These are phyloP conservation scores for Yarrowia keelungensis DNA, from an alignment of 805 yeast species.

Conservation along the genomic window DNA sequence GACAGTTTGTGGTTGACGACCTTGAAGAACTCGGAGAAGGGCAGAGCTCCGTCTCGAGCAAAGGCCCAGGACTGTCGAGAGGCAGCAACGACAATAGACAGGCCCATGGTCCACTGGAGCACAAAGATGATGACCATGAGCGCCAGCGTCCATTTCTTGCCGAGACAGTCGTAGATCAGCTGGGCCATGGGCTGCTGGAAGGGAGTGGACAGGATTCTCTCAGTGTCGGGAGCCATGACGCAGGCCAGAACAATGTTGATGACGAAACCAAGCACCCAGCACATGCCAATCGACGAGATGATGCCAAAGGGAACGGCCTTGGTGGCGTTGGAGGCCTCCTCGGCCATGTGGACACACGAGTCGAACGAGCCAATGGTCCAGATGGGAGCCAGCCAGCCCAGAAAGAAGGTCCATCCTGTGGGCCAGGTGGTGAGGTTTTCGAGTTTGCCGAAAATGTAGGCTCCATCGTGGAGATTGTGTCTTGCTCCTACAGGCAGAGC, in stretches of 20 bases:
- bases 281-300: slow-evolving; percentile 60
- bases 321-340: slow-evolving; percentile 69
- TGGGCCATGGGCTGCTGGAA: slow-evolving; percentile 73
- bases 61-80: slow-evolving; percentile 79
- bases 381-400: slow-evolving; percentile 68
- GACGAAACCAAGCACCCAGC: slow-evolving; percentile 66
- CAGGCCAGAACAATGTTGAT: slow-evolving; percentile 62
- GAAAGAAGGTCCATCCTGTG: slow-evolving; percentile 62
- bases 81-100: slow-evolving; percentile 65
- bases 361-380: slow-evolving; percentile 82
- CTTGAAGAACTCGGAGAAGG: slow-evolving; percentile 63
- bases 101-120: slow-evolving; percentile 73
- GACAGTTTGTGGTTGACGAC: slow-evolving; percentile 61
- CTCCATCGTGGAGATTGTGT: slow-evolving; percentile 56
- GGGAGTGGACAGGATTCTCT: slow-evolving; percentile 53
- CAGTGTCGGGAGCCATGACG: slow-evolving; percentile 57
- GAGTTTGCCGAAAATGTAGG: slow-evolving; percentile 62
- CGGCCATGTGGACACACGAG: slow-evolving; percentile 74
- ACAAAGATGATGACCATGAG: slow-evolving; percentile 64
- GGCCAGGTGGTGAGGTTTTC: slow-evolving; percentile 63
- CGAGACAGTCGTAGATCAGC: slow-evolving; percentile 65
- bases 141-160: slow-evolving; percentile 68
- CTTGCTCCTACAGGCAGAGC: slow-evolving; percentile 43
- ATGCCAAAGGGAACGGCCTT: slow-evolving; percentile 72
- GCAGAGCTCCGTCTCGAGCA: slow-evolving; percentile 78